Percentiles rank a stretch among this genome's conserved stretches.
These are phyloP conservation scores for Erythrophleum ivorense DNA, from an alignment of 331 rosid species.

Conservation along the genomic window DNA sequence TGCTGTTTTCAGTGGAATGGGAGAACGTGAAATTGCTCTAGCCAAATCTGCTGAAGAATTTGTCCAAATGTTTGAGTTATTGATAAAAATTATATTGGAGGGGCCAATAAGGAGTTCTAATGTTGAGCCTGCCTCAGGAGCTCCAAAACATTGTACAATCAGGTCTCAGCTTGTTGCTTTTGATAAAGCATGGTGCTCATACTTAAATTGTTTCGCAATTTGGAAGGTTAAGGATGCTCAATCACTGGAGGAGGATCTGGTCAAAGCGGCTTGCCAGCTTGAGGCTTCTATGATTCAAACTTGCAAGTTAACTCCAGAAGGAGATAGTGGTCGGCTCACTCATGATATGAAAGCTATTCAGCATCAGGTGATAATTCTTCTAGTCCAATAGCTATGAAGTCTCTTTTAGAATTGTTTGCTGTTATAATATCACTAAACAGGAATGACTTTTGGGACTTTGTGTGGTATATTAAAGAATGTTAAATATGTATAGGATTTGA, in stretches of 20 bases:
- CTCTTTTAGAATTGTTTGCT: slow-evolving; percentile 16
- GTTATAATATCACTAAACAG: neutral
- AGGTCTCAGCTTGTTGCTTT: slow-evolving; percentile 84
- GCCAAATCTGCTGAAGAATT: slow-evolving; percentile 80
- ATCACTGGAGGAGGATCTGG: slow-evolving; percentile 80
- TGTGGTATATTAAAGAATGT: neutral
- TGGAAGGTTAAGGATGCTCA: slow-evolving; percentile 98
- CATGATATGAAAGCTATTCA: slow-evolving; percentile 92
- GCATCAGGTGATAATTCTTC: slow-evolving; percentile 69
- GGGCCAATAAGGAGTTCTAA: slow-evolving; percentile 73
- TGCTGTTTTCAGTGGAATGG: slow-evolving; percentile 84
- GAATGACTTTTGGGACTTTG: slow-evolving; percentile 27
- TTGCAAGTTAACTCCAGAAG: slow-evolving; percentile 80
- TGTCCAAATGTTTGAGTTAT: slow-evolving; percentile 69
- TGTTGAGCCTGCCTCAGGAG: slow-evolving; percentile 57
- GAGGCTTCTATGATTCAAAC: slow-evolving; percentile 96
- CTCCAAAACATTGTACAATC: slow-evolving; percentile 65
- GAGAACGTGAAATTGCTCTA: slow-evolving; percentile 77
- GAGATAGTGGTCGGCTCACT: slow-evolving; percentile 61
- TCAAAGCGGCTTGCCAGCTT: slow-evolving; percentile 97
- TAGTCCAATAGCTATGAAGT: slow-evolving; percentile 6
- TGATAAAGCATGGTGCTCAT: slow-evolving; percentile 96
- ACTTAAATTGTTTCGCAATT: slow-evolving; percentile 79
- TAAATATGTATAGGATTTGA: slow-evolving; percentile 11
- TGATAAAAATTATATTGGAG: slow-evolving; percentile 68